Base-by-base conservation (phyloP, 139 green algal genomes). In the Chlamydomonas asymmetrica region DNA sequence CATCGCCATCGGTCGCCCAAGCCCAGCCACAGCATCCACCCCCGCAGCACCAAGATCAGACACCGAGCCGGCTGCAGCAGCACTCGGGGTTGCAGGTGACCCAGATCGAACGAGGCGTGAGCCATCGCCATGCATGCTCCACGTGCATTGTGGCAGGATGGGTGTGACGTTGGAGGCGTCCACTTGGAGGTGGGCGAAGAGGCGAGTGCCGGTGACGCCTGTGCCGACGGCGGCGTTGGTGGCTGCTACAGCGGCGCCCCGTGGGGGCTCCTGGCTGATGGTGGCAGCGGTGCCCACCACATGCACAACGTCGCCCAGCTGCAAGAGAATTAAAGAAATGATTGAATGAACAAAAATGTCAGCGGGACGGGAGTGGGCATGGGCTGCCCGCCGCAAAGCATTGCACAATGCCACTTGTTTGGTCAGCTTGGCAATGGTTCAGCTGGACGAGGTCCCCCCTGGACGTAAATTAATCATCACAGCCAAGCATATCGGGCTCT, bases 221-320 rank as follows among this genome's bases (percentile, higher is more conserved):
- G 57, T 20, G 20, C 13, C 69, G 29, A 25, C 27, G 29, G 18
- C 10, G 29, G n/a, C 31, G 31, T n/a, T 8, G 67, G 41, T 10
- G 50, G 41, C 35, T 49, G 34, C 10, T 22, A n/a, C 16, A 16
- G 34, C 23, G 52, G 27, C 3, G 43, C 22, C 22, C 35, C 7
- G 10, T 4, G 32, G 38, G 10, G 37, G 7, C 29, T 57, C n/a
- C n/a, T n/a, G 71, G 3, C 71, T 59, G 3, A 77, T 9, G 32
- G 69, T 41, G 5, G 41, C 32, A 2, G 43, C 71, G 8, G 50
- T 16, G 1, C 71, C 71, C 59, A 77, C 71, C 20, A 77, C 41
- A 16, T 43, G 59, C 6, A 77, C 59, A 41, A 77, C 71, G 43
- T 77, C 71, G 32, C 71, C 71, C 10, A 77, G 59, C 71, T 77